phyloP scores from a whole-genome alignment of 2,329 filamentous ascomycete species.

The Escovopsis weberi region DNA sequence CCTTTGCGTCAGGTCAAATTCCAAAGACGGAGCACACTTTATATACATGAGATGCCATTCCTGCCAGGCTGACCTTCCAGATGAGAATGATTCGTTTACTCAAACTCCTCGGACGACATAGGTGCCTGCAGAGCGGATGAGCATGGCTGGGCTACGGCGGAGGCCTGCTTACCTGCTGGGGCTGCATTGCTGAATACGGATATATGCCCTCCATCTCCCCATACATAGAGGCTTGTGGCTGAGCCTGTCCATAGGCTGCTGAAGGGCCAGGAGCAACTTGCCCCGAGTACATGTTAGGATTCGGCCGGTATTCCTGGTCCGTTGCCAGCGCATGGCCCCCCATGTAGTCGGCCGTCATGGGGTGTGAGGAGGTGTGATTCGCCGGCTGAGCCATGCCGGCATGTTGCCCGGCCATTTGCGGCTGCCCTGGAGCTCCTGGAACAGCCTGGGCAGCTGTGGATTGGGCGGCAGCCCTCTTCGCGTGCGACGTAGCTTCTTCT shows the following conservation, averaged over 20 bases:
- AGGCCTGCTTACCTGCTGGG: slow-evolving; percentile 56
- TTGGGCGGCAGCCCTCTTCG: slow-evolving; percentile 56
- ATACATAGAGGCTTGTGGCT: slow-evolving; percentile 56
- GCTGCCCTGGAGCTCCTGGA: slow-evolving; percentile 34
- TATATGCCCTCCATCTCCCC: slow-evolving; percentile 76
- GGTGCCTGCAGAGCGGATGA: slow-evolving; percentile 20
- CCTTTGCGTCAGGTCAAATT: neutral
- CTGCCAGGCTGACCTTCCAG: neutral
- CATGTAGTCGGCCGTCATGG: slow-evolving; percentile 50
- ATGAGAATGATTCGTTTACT: slow-evolving; percentile 13
- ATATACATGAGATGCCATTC: slow-evolving; percentile 1
- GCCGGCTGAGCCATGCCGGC: slow-evolving; percentile 35
- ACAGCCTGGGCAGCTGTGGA: slow-evolving; percentile 28
- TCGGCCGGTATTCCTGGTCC: slow-evolving; percentile 67
- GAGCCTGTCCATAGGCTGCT: slow-evolving; percentile 61
- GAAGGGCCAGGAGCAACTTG: slow-evolving; percentile 62
- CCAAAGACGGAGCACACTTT: neutral
- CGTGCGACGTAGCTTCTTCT: slow-evolving; percentile 76
- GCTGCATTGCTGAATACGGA: slow-evolving; percentile 62
- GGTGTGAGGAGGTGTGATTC: slow-evolving; percentile 40
- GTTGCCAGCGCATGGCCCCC: slow-evolving; percentile 47
- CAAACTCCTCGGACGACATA: slow-evolving; percentile 32
- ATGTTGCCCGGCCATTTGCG: slow-evolving; percentile 38
- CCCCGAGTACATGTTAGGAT: slow-evolving; percentile 67
- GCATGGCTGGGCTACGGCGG: neutral